Conservation (phyloP, 1,284 basidiomycete species). For the Ustilago curta region DNA sequence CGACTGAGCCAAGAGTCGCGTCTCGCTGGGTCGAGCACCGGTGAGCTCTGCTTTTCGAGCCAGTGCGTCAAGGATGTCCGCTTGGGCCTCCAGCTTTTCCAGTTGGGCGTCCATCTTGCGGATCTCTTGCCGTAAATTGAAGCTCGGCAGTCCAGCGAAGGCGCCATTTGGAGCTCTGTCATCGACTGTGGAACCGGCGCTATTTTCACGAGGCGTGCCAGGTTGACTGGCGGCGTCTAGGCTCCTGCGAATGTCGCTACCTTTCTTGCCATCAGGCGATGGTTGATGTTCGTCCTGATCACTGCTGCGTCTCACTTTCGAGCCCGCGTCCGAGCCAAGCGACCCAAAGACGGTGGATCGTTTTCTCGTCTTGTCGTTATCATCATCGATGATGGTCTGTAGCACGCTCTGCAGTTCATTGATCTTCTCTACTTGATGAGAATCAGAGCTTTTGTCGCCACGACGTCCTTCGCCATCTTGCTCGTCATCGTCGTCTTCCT, state of each 20-base stretch:
- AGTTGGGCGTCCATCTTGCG: conserved; percentile 75
- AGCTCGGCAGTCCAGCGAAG: conserved; percentile 18
- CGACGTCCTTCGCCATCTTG: conserved; percentile 27
- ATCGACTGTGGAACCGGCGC: neutral
- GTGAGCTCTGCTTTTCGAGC: conserved; percentile 94
- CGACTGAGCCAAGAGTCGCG: conserved; percentile 82
- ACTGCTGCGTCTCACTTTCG: conserved; percentile 14
- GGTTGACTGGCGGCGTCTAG: conserved; percentile 9
- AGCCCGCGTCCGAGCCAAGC: conserved; percentile 12
- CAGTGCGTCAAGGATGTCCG: conserved; percentile 83
- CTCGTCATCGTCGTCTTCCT: conserved; percentile 33
- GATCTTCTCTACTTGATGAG: conserved; percentile 50
- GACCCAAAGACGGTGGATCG: conserved; percentile 14
- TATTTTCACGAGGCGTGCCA: conserved; percentile 14
- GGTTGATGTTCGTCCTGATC: conserved; percentile 18
- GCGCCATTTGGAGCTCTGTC: neutral
- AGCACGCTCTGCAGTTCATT: conserved; percentile 85
- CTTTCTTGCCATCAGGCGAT: conserved; percentile 20
- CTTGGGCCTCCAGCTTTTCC: conserved; percentile 81
- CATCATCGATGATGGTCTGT: conserved; percentile 90
- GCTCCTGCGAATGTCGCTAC: conserved; percentile 1
- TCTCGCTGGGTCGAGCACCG: conserved; percentile 82
- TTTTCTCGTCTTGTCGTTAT: conserved; percentile 31
- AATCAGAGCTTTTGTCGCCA: conserved; percentile 39
- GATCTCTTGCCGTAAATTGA: conserved; percentile 38